A percentile compares a stretch with the other conserved stretches of the same genome.
These are phyloP conservation scores for Avena eriantha DNA, from an alignment of 176 grass and related monocot genomes.

Conservation along the genomic window DNA sequence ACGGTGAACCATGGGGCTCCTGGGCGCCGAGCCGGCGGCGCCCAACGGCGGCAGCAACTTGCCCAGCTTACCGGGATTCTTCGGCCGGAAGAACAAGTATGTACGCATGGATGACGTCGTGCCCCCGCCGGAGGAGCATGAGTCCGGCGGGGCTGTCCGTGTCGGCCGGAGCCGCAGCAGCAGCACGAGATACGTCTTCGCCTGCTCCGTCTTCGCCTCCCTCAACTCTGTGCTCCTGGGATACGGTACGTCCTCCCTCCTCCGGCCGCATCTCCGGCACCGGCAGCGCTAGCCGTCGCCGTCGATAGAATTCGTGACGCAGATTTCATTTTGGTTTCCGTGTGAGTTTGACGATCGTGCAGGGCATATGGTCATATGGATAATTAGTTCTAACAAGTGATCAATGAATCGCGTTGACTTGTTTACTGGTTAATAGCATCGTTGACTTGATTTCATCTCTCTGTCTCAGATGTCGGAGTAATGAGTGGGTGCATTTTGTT, in stretches of 20 bases:
- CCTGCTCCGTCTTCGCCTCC: slow-evolving; percentile 88
- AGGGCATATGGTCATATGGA: not conserved
- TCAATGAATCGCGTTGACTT: not conserved
- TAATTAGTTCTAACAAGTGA: not conserved
- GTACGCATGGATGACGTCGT: slow-evolving; percentile 54
- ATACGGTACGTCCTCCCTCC: slow-evolving; percentile 62
- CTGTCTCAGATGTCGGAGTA: slow-evolving; percentile 60
- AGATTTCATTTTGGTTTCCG: not conserved
- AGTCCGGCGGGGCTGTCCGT: slow-evolving; percentile 16
- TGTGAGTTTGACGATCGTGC: not conserved
- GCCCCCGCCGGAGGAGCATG: slow-evolving; percentile 41
- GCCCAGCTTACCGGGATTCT: slow-evolving; percentile 36
- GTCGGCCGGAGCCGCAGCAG: not conserved
- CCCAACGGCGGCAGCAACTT: slow-evolving; percentile 23
- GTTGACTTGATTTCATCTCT: not conserved
- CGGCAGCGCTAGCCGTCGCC: not conserved
- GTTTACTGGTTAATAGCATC: not conserved
- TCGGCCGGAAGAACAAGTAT: slow-evolving; percentile 50
- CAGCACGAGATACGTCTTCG: slow-evolving; percentile 62
- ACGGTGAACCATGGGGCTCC: slow-evolving; percentile 4
- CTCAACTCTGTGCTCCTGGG: slow-evolving; percentile 89
- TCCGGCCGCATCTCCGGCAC: not conserved
- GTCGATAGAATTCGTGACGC: not conserved
- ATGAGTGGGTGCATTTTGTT: slow-evolving; percentile 86
- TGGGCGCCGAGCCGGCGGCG: slow-evolving; percentile 25